These are phyloP conservation scores for Phytopythium vexans DNA, from an alignment of 352 stramenopile genomes.

Conservation along the genomic window DNA sequence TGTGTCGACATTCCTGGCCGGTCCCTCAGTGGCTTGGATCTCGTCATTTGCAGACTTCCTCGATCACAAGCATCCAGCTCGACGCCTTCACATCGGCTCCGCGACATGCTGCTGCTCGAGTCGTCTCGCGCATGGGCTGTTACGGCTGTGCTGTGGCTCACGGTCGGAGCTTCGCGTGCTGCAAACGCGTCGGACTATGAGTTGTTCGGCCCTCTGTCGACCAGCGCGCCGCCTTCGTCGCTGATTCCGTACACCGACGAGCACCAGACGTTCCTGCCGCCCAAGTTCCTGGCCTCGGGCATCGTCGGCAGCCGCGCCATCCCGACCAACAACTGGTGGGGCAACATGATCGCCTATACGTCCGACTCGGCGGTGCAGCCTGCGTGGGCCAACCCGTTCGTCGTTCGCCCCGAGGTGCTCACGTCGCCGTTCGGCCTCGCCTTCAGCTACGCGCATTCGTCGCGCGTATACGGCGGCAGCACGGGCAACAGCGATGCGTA, in stretches of 20 bases:
- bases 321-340: conserved; percentile 76
- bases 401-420: conserved; percentile 34
- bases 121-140: too few relatives aligned
- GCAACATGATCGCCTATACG: conserved; percentile 55
- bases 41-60: too few relatives aligned
- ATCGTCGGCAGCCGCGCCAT: conserved; percentile 41
- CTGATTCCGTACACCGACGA: conserved; percentile 14
- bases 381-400: conserved; percentile 69
- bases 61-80: too few relatives aligned
- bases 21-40: too few relatives aligned
- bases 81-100: too few relatives aligned
- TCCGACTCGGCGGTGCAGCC: conserved; percentile 28
- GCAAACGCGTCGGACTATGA: neutral
- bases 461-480: conserved; percentile 39
- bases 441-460: conserved; percentile 55
- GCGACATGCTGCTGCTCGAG: too few relatives aligned
- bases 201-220: conserved; percentile 1
- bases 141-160: neutral
- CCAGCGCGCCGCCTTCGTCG: neutral
- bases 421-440: conserved; percentile 41
- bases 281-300: conserved; percentile 47
- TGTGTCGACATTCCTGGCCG: too few relatives aligned
- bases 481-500: conserved; percentile 44
- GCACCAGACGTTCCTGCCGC: conserved; percentile 32
- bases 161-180: neutral